phyloP scores from a whole-genome alignment of 164 flowering plant species.

The Vitis rupestris region DNA sequence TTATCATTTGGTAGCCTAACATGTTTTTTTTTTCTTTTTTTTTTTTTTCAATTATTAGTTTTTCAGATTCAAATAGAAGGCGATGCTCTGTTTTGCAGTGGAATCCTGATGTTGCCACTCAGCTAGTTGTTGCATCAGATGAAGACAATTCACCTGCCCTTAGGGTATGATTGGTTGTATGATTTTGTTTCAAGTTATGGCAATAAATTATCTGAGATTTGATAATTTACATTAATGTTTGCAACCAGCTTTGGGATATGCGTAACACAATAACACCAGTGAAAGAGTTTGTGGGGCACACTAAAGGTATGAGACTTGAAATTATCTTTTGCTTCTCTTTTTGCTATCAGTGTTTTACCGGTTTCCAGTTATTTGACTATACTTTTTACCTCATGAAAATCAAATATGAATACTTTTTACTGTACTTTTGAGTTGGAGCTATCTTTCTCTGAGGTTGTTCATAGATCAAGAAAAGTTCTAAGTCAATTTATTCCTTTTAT shows the following conservation, averaged over 20 bases:
- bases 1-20: neutral
- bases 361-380: neutral
- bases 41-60: constrained; percentile 42
- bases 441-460: too few species aligned
- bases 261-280: constrained; percentile 77
- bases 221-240: constrained; percentile 2
- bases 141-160: constrained; percentile 83
- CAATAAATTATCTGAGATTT: neutral
- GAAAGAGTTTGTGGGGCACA: constrained; percentile 89
- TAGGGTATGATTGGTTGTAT: constrained; percentile 45
- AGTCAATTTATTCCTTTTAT: too few species aligned
- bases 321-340: neutral
- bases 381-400: too few species aligned
- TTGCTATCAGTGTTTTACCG: neutral
- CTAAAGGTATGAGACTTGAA: constrained; percentile 56
- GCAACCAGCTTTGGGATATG: constrained; percentile 93
- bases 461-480: too few species aligned
- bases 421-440: neutral
- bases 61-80: constrained; percentile 78
- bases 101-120: constrained; percentile 94
- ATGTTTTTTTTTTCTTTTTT: neutral
- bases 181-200: neutral
- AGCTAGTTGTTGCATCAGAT: constrained; percentile 96
- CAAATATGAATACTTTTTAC: neutral
- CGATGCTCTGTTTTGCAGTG: constrained; percentile 98